Evolutionary conservation across 768 basidiomycete species (phyloP), one percentile per base, ranked within the genome.

Genomic region (Lactarius quietus): DNA sequence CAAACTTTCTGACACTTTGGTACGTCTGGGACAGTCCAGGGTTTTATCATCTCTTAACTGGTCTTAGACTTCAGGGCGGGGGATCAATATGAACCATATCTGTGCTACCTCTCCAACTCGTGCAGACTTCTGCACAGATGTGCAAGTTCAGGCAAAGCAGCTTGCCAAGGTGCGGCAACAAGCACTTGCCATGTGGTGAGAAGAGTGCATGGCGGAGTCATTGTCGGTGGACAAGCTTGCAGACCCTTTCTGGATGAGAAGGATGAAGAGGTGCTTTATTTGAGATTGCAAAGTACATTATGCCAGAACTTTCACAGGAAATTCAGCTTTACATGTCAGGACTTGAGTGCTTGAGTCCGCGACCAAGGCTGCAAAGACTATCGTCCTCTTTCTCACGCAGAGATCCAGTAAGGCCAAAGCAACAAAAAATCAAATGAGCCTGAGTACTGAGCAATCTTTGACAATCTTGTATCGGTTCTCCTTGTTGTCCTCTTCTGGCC

Each of bases 121-220:
- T 98, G 1, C 97, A 99, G 73, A 96, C 94, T 0, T 95, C 93
- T 5, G 88, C 93, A 0, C 89, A 93, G 92, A 93, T 68, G 86
- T 96, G n/a, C 82, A 87, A 20, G 73, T 87, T n/a, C 83, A 86
- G 59, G 88, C 88, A 1, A 80, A 80, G 66, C 81, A 78, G 66
- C 82, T 92, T 39, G 83, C 81, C 36, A 88, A 86, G 67, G 75
- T 79, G 35, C 84, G 89, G 9, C 84, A 87, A 70, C 85, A 84
- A 71, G 81, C 81, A 23, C 77, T 84, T 41, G 86, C 84, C 0
- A 70, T 92, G 57, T 82, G 80, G 14, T 78, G 87, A 20, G 86
- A 89, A 71, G 88, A 90, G 70, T 87, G 81, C 69, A 73, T 83
- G 53, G 76, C 74, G 10, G 86, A 87, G 43, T 57, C 57, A 41